Base-by-base conservation (phyloP, 768 basidiomycete species). In the Suillus placidus region DNA sequence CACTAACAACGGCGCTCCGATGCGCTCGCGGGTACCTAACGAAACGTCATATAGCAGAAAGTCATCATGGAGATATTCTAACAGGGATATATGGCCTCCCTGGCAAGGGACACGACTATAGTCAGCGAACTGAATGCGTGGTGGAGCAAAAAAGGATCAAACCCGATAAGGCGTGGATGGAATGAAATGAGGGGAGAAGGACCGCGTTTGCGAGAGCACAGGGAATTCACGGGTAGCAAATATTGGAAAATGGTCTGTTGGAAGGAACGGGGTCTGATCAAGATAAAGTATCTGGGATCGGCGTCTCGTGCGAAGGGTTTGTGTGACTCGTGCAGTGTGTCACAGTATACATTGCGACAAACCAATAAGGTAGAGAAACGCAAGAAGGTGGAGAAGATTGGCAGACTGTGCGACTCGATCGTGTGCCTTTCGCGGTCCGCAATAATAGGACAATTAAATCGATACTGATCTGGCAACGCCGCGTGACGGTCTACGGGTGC, bases 141-240 rank as follows among this genome's bases (percentile, higher is more conserved):
- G 75, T 71, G 74, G 74, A 76, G 70, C 75, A 20, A 63, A 68
- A 64, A 67, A 74, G 69, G 74, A 77, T 76, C 70, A 72, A 26
- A 76, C 54, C 52, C 67, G 70, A 73, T 71, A 66, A 74, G 47
- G 47, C 5, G 5, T 47, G 3, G 34, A 55, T 55, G 30, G 70
- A 66, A 65, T 66, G 64, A 69, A 73, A 71, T 72, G 69, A 71
- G 14, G 14, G n/a, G 23, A 37, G 37, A 43, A 60, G 23, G 43
- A 26, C 23, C 37, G 37, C 10, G 38, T 40, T 60, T 60, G 18
- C 26, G 42, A n/a, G 23, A 43, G 38, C 18, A 37, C 18, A 18
- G 37, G 14, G 23, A 60, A 34, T 30, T 38, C 26, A 57, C 47
- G 47, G 47, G 32, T 34, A 32, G 52, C 9, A 5, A 26, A 26